Conservation (phyloP, 2,329 filamentous ascomycete species). For the Apiospora aurea region DNA sequence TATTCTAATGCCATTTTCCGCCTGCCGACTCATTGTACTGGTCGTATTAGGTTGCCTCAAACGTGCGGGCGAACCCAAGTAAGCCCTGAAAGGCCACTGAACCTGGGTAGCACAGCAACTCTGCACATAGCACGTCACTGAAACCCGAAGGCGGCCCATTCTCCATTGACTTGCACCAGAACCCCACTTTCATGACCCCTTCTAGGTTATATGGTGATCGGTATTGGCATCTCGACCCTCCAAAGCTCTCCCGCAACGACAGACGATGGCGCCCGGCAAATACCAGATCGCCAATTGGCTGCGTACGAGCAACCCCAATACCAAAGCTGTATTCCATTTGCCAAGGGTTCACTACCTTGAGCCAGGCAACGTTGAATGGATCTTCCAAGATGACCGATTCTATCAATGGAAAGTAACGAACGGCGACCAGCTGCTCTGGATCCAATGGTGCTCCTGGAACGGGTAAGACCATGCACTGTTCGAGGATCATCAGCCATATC, state of each 20-base stretch:
- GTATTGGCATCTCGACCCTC: background rate
- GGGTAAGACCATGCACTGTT: background rate
- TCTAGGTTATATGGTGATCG: no score
- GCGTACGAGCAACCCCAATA: constrained; percentile 8
- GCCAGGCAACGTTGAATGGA: background rate
- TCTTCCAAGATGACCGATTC: background rate
- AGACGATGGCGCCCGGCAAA: background rate
- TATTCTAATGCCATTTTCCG: background rate
- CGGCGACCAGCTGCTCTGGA: background rate
- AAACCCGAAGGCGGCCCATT: background rate
- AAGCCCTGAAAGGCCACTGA: no score
- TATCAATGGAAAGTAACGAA: background rate
- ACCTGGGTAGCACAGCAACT: background rate
- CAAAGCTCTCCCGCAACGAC: background rate
- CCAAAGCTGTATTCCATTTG: background rate
- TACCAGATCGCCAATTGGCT: background rate
- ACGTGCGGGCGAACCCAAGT: no score
- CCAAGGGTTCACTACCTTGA: background rate
- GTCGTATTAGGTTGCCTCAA: background rate
- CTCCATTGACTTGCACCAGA: background rate
- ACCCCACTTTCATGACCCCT: no score
- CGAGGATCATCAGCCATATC: background rate
- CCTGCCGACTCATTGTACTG: background rate
- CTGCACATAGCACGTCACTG: background rate
- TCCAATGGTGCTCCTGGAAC: background rate